Conservation (phyloP, 2,329 filamentous ascomycete genomes). For the Gremmenia infestans region DNA sequence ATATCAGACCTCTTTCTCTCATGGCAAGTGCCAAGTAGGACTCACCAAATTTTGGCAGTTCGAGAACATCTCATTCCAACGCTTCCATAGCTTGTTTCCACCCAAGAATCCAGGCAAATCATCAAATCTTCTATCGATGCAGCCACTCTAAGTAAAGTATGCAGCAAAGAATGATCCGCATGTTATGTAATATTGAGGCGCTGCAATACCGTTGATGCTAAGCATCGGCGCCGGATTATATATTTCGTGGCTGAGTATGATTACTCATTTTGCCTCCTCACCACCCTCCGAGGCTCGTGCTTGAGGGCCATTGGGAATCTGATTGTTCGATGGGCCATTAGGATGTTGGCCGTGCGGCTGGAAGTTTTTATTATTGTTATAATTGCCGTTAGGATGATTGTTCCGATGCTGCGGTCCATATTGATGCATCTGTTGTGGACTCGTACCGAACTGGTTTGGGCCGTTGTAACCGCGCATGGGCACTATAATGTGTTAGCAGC, state of each 20-base stretch:
- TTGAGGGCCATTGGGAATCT: constrained; percentile 35
- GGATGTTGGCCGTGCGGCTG: constrained; percentile 36
- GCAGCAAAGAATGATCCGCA: constrained; percentile 18
- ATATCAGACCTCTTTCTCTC: constrained; percentile 23
- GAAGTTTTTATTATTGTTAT: constrained; percentile 47
- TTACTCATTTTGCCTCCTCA: constrained; percentile 45
- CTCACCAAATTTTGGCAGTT: constrained; percentile 22
- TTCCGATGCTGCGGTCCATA: constrained; percentile 52
- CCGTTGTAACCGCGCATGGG: constrained; percentile 57
- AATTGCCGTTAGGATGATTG: constrained; percentile 44
- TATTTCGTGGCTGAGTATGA: constrained; percentile 3
- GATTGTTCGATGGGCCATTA: constrained; percentile 35
- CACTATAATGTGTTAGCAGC: constrained; percentile 43
- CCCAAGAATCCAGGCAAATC: constrained; percentile 23
- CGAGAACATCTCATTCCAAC: constrained; percentile 21
- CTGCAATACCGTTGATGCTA: constrained; percentile 26
- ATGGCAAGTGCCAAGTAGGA: constrained; percentile 26
- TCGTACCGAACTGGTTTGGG: constrained; percentile 58
- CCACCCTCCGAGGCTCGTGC: constrained; percentile 34
- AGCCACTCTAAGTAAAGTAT: constrained; percentile 29
- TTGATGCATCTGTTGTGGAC: constrained; percentile 57
- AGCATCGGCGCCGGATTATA: constrained; percentile 28
- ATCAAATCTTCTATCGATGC: constrained; percentile 24
- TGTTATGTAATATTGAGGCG: constrained; percentile 19
- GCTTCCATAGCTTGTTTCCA: constrained; percentile 16